A percentile compares a stretch with the other conserved stretches of the same genome.
Evolutionary conservation across 495 filamentous ascomycete species (phyloP).

Genomic region (Letharia lupina): DNA sequence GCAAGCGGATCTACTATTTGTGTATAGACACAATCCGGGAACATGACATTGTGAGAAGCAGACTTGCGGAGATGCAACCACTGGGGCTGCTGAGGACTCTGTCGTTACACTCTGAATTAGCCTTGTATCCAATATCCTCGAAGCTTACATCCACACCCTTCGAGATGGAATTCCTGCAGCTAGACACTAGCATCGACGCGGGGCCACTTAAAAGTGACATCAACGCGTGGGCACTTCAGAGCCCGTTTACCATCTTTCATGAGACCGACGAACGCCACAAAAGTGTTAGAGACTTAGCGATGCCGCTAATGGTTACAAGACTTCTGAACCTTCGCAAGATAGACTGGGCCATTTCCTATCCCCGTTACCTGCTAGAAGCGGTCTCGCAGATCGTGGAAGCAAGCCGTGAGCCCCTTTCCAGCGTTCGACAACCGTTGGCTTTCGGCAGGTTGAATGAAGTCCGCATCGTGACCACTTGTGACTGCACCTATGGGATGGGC

Average conservation of each 20-base stretch:
- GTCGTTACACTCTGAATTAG: neutral
- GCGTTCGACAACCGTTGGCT: neutral
- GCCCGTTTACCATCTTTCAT: too few relatives aligned
- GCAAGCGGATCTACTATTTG: neutral
- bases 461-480: rapidly evolving
- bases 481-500: neutral
- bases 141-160: neutral
- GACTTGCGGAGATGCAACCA: neutral
- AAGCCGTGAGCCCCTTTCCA: neutral
- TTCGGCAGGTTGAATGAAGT: neutral
- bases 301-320: neutral
- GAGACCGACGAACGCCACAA: too few relatives aligned
- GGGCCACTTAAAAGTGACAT: too few relatives aligned
- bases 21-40: neutral
- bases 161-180: too few relatives aligned
- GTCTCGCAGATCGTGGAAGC: neutral
- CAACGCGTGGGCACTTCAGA: too few relatives aligned
- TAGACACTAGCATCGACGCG: too few relatives aligned
- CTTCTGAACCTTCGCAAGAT: neutral
- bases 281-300: neutral
- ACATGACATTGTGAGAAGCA: neutral
- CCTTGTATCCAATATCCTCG: neutral
- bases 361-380: neutral
- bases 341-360: rapidly evolving
- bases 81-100: neutral